Conservation (phyloP, 148 eudicot genomes). For the Amaranthus cruentus region DNA sequence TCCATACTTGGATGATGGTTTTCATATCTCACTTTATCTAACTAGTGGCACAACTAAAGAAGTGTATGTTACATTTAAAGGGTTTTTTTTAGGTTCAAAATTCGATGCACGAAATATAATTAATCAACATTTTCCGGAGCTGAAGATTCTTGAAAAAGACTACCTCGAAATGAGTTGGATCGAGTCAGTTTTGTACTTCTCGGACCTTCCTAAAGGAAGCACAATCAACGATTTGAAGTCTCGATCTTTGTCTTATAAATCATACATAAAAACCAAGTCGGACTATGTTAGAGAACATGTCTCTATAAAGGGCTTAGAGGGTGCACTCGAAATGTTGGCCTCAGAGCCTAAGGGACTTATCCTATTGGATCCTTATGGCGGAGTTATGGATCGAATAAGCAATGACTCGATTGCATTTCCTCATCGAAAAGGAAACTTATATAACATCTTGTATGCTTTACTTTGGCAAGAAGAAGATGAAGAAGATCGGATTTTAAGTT, state of each 20-base stretch:
- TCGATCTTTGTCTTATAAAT: constrained; percentile 12
- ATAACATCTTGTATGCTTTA: constrained; percentile 24
- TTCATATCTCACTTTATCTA: constrained; percentile 22
- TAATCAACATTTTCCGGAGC: constrained; percentile 16
- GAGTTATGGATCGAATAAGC: constrained; percentile 36
- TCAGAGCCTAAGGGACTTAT: constrained; percentile 29
- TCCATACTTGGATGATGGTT: constrained; percentile 29
- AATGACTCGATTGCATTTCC: constrained; percentile 44
- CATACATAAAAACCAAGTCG: constrained; percentile 25
- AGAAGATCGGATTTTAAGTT: constrained; percentile 17
- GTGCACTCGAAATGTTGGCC: constrained; percentile 13
- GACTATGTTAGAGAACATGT: constrained; percentile 32
- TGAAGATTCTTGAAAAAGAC: constrained; percentile 3
- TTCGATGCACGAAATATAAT: constrained; percentile 4
- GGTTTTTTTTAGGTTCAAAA: constrained; percentile 31
- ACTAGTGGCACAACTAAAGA: constrained; percentile 10
- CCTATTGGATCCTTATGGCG: constrained; percentile 41
- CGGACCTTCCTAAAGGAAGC: constrained; percentile 24
- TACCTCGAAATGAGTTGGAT: constrained; percentile 35
- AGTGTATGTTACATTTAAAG: constrained; percentile 21
- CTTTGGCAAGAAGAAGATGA: constrained; percentile 26
- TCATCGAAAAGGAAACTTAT: constrained; percentile 42
- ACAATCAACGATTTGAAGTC: constrained; percentile 19
- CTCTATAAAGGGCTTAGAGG: constrained; percentile 16
- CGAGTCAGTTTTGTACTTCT: constrained; percentile 29